Percentiles rank a stretch among this genome's conserved stretches.
phyloP scores from a whole-genome alignment of 441 rosid species.

The Croton setiger region DNA sequence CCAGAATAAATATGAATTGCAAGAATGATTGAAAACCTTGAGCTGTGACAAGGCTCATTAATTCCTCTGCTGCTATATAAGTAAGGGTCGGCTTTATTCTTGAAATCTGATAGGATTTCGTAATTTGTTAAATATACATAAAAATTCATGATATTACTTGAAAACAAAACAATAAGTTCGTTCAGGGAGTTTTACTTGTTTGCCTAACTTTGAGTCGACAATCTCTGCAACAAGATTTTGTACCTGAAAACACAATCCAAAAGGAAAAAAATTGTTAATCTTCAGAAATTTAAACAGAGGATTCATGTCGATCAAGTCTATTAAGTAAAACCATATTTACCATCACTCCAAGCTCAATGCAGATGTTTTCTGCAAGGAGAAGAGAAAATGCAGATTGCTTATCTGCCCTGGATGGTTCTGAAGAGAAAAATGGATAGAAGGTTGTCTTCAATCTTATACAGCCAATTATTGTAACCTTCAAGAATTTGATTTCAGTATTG shows the following conservation, averaged over 20 bases:
- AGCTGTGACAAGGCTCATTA: constrained; percentile 97
- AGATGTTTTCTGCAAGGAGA: constrained; percentile 91
- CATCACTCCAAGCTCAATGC: constrained; percentile 76
- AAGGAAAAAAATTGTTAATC: neutral
- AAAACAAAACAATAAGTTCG: constrained; percentile 15
- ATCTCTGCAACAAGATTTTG: constrained; percentile 95
- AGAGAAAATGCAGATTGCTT: constrained; percentile 86
- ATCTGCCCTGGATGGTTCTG: constrained; percentile 92
- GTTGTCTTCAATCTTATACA: constrained; percentile 16
- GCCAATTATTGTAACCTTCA: constrained; percentile 46
- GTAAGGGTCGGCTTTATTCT: constrained; percentile 81
- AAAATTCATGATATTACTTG: neutral
- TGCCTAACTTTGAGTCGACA: constrained; percentile 85
- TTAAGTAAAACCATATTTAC: constrained; percentile 30
- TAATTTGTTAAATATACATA: constrained; percentile 11
- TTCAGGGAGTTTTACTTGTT: constrained; percentile 52
- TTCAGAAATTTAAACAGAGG: constrained; percentile 7
- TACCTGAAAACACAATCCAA: constrained; percentile 41
- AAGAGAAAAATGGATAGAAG: constrained; percentile 23
- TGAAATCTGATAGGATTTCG: constrained; percentile 49
- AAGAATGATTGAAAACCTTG: constrained; percentile 56
- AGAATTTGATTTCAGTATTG: neutral
- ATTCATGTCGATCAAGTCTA: constrained; percentile 6
- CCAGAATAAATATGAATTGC: neutral
- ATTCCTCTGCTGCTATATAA: constrained; percentile 88